phyloP scores from a whole-genome alignment of 805 yeast genomes.

The Maudiozyma barnettii region DNA sequence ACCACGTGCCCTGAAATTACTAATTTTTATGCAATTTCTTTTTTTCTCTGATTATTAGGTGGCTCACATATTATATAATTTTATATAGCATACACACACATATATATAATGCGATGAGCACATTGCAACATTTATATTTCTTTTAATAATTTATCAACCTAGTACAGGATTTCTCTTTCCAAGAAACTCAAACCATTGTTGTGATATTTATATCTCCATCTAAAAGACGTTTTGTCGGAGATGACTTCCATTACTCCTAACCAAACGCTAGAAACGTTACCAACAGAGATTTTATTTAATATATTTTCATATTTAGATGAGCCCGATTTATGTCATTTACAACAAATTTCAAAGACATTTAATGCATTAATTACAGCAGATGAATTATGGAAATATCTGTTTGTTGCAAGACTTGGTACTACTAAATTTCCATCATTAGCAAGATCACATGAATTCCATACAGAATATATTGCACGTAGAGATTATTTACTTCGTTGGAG shows the following conservation, averaged over 20 bases:
- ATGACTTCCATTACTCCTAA: background rate
- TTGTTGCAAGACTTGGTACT: conserved; percentile 24
- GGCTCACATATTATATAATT: too few species aligned
- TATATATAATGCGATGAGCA: too few species aligned
- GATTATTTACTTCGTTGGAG: conserved; percentile 26
- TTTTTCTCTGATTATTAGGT: too few species aligned
- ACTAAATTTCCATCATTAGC: conserved; percentile 32
- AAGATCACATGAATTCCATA: conserved; percentile 27
- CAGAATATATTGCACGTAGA: conserved; percentile 28
- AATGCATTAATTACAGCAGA: conserved; percentile 30
- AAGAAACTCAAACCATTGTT: too few species aligned
- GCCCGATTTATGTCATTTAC: conserved; percentile 27
- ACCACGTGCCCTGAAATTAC: too few species aligned
- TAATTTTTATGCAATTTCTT: too few species aligned
- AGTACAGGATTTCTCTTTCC: too few species aligned
- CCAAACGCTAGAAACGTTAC: conserved; percentile 18
- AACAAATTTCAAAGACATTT: conserved; percentile 25
- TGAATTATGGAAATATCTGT: conserved; percentile 35
- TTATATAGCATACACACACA: too few species aligned
- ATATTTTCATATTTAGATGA: conserved; percentile 31
- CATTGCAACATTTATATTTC: too few species aligned
- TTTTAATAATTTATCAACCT: too few species aligned
- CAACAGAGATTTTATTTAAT: conserved; percentile 30
- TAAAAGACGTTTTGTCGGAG: background rate
- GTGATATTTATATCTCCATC: too few species aligned